Evolutionary conservation across 2,329 filamentous ascomycete species (phyloP).

Genomic region (Xylaria sp.): DNA sequence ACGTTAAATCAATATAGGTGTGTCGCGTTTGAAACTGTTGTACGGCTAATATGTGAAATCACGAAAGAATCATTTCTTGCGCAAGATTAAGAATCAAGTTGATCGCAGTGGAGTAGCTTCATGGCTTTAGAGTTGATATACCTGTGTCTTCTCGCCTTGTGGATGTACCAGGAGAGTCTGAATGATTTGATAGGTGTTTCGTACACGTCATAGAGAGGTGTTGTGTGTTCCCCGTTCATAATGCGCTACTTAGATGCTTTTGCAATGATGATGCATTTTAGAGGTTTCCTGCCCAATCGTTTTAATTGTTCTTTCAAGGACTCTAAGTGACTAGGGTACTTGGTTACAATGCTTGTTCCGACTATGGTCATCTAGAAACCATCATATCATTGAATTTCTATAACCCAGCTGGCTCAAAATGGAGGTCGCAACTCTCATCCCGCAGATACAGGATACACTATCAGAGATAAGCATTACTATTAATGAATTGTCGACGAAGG

Average conservation of each 20-base stretch:
- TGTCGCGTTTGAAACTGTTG: background rate
- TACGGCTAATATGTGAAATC: background rate
- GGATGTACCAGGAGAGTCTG: background rate
- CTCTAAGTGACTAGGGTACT: too few relatives aligned
- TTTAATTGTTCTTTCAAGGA: background rate
- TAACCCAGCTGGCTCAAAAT: slow-evolving; percentile 32
- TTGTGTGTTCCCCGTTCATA: background rate
- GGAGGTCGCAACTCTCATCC: slow-evolving; percentile 54
- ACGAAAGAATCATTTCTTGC: background rate
- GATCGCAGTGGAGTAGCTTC: background rate
- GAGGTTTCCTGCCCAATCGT: background rate
- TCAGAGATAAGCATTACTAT: slow-evolving; percentile 54
- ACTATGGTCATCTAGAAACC: background rate
- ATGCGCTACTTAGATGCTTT: background rate
- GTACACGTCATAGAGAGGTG: background rate
- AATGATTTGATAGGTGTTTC: background rate
- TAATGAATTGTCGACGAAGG: slow-evolving; percentile 47
- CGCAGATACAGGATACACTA: slow-evolving; percentile 57
- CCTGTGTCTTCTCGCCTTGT: background rate
- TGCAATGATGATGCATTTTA: background rate
- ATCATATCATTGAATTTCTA: background rate
- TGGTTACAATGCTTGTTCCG: background rate
- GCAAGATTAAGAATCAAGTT: background rate
- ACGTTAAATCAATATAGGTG: background rate
- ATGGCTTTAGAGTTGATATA: background rate